These are phyloP conservation scores for Pelargonium cotyledonis DNA, from an alignment of 441 rosid species.

Conservation along the genomic window DNA sequence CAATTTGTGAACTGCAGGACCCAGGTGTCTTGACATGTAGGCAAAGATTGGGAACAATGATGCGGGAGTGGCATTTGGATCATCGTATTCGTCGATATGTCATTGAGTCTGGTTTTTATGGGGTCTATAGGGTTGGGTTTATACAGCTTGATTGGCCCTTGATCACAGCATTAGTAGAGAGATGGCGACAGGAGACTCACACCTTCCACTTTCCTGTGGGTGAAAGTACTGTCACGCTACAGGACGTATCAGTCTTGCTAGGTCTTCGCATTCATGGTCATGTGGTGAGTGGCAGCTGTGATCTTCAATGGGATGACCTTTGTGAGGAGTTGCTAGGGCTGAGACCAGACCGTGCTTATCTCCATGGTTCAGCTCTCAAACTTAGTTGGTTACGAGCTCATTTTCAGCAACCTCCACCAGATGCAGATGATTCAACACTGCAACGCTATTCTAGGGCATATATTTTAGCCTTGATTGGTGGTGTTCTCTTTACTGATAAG, in stretches of 20 bases:
- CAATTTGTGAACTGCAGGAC: neutral
- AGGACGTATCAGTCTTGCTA: neutral
- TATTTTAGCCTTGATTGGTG: slow-evolving; percentile 7
- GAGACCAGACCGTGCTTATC: neutral
- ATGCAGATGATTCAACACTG: neutral
- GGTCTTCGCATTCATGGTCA: slow-evolving; percentile 3
- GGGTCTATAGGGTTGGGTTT: neutral
- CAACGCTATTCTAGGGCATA: slow-evolving; percentile 1
- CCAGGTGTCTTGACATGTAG: slow-evolving; percentile 3
- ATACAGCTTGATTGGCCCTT: slow-evolving; percentile 11
- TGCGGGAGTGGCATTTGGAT: neutral
- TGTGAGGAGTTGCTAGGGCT: slow-evolving; percentile 5
- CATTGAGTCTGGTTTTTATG: neutral
- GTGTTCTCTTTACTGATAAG: slow-evolving; percentile 8
- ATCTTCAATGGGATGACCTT: neutral
- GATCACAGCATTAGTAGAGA: slow-evolving; percentile 9
- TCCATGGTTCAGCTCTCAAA: neutral
- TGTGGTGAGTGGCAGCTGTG: neutral
- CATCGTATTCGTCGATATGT: neutral
- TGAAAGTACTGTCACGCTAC: neutral
- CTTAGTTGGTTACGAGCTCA: neutral
- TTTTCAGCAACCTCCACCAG: neutral
- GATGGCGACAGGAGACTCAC: slow-evolving; percentile 14
- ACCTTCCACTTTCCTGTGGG: slow-evolving; percentile 9
- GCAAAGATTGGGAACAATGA: neutral